phyloP scores from a whole-genome alignment of 2,329 filamentous ascomycete genomes.

The Periconia digitata region DNA sequence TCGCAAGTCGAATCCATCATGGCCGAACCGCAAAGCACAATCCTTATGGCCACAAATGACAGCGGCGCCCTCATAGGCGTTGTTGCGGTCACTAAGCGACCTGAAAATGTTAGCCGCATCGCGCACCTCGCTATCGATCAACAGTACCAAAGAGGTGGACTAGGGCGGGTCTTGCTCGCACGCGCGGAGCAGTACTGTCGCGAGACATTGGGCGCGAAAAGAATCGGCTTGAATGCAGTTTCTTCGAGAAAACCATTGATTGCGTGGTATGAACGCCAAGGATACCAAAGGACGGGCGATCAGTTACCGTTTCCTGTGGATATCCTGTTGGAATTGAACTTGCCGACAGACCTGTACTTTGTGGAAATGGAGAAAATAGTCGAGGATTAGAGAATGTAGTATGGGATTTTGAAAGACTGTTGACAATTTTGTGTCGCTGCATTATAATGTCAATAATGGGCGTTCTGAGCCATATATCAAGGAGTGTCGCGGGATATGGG shows the following conservation, averaged over 20 bases:
- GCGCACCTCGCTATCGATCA: conserved; percentile 3
- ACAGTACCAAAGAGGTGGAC: neutral
- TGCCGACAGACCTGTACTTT: neutral
- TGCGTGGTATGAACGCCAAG: conserved; percentile 6
- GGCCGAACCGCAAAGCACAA: neutral
- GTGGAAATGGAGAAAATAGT: neutral
- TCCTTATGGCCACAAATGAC: conserved; percentile 1
- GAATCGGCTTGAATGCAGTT: conserved; percentile 2
- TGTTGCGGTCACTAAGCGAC: conserved; percentile 1
- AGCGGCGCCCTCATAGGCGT: neutral
- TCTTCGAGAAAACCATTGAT: neutral
- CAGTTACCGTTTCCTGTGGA: conserved; percentile 1
- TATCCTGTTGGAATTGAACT: neutral
- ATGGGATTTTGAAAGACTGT: neutral
- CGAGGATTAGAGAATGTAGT: neutral
- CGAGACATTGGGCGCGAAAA: conserved; percentile 1
- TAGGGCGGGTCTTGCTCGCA: conserved; percentile 1
- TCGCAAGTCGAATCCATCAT: conserved; percentile 1
- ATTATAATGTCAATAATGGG: too few species aligned
- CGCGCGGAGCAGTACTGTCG: neutral
- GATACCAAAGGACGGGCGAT: conserved; percentile 5
- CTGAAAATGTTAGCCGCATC: neutral
- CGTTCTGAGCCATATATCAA: too few species aligned
- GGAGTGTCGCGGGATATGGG: too few species aligned
- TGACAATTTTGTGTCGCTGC: too few species aligned